phyloP scores from a whole-genome alignment of 495 filamentous ascomycete genomes.

The Aspergillus nidulans region DNA sequence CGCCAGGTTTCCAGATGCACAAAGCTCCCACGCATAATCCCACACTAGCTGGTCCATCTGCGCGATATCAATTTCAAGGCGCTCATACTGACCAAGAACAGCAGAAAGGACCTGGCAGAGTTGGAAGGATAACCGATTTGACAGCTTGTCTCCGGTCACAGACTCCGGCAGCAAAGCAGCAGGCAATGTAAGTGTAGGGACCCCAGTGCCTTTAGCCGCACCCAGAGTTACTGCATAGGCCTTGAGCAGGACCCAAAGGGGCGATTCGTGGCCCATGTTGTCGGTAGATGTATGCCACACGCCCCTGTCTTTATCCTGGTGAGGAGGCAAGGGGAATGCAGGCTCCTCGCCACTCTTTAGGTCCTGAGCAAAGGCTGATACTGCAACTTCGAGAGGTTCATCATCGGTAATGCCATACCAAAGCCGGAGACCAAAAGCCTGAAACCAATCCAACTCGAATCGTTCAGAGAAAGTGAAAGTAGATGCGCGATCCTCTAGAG shows the following conservation, averaged over 20 bases:
- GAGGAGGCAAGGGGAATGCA: constrained; percentile 56
- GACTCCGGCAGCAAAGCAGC: constrained; percentile 41
- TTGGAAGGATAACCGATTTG: constrained; percentile 77
- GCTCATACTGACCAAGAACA: constrained; percentile 46
- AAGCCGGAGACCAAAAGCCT: constrained; percentile 83
- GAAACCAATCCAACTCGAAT: constrained; percentile 87
- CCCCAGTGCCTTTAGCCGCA: constrained; percentile 2
- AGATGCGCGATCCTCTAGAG: constrained; percentile 67
- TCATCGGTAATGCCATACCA: constrained; percentile 73
- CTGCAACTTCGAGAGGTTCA: constrained; percentile 64
- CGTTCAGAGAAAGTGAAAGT: constrained; percentile 73
- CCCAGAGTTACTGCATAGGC: constrained; percentile 58
- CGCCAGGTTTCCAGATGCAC: constrained; percentile 61
- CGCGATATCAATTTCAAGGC: constrained; percentile 28
- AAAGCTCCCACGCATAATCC: constrained; percentile 69
- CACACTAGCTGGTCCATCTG: constrained; percentile 61
- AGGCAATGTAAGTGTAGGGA: constrained; percentile 28
- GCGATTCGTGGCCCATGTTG: constrained; percentile 56
- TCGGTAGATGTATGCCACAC: constrained; percentile 45
- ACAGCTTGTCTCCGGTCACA: constrained; percentile 62
- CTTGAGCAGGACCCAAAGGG: constrained; percentile 81
- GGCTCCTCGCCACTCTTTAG: constrained; percentile 59
- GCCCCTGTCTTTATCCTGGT: constrained; percentile 51
- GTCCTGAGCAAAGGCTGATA: constrained; percentile 64
- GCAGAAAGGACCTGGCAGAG: constrained; percentile 56